Evolutionary conservation across 169 alveolate genomes (phyloP).

Genomic region (Eimeria tenella): DNA sequence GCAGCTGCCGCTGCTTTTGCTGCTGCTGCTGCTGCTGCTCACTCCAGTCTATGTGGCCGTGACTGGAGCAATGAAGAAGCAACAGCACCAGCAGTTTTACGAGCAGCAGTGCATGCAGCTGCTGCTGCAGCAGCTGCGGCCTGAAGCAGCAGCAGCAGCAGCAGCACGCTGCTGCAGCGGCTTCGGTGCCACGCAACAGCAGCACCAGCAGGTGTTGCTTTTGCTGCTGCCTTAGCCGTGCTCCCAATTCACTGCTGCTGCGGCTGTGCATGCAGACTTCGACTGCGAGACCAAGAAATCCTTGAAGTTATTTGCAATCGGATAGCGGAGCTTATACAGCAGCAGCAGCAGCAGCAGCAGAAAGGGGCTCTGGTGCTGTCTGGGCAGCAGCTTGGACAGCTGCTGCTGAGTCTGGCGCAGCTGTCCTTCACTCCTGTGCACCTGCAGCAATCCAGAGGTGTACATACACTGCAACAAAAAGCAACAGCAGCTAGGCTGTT

Average conservation of each 20-base stretch:
- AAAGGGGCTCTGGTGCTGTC: no score
- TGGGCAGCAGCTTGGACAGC: constrained; percentile 13
- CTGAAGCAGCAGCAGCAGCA: constrained; percentile 3
- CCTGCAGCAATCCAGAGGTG: not conserved
- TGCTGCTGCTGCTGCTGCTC: not conserved
- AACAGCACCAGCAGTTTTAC: not conserved
- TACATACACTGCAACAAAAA: not conserved
- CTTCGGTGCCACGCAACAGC: not conserved
- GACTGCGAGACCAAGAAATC: not conserved
- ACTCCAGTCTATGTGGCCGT: not conserved
- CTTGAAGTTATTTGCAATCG: not conserved
- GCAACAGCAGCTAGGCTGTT: not conserved
- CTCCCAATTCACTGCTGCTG: not conserved
- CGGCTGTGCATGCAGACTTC: not conserved
- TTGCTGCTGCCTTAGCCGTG: not conserved
- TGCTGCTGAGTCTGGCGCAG: not conserved
- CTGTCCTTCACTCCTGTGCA: not conserved
- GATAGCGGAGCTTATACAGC: not conserved
- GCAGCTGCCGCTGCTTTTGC: not conserved
- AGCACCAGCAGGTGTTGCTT: not conserved
- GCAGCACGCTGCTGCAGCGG: not conserved
- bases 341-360: constrained; percentile 38
- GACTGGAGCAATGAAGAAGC: not conserved
- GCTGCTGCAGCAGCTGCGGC: not conserved
- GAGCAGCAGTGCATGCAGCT: not conserved